Conservation (phyloP, 352 stramenopile species). For the Aphanomyces astaci region DNA sequence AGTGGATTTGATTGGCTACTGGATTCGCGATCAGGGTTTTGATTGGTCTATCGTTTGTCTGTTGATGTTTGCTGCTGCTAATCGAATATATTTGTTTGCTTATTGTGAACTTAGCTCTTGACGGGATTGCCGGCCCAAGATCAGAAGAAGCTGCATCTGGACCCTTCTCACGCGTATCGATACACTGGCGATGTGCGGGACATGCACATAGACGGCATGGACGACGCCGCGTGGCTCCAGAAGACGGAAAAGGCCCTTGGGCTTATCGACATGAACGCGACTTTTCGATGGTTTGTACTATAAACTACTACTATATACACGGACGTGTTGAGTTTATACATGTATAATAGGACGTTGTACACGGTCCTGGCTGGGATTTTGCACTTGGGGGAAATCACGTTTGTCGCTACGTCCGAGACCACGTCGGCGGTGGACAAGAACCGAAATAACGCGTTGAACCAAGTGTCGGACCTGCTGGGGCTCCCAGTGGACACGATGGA, state of each 20-base stretch:
- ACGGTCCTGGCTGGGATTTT: constrained; percentile 87
- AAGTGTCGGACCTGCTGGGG: constrained; percentile 86
- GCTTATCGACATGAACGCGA: constrained; percentile 55
- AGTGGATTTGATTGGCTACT: no score
- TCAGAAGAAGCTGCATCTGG: constrained; percentile 52
- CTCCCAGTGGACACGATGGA: constrained; percentile 82
- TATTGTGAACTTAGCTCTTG: constrained; percentile 45
- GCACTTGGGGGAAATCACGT: constrained; percentile 94
- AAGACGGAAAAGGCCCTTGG: constrained; percentile 71
- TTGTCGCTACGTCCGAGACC: constrained; percentile 63
- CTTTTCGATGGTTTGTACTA: constrained; percentile 25
- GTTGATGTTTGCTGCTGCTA: no score
- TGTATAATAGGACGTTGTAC: constrained; percentile 37
- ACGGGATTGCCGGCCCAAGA: constrained; percentile 47
- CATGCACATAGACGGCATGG: constrained; percentile 80
- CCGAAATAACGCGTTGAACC: constrained; percentile 38
- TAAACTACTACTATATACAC: no score
- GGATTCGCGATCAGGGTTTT: no score
- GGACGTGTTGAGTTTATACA: no score
- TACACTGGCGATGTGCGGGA: constrained; percentile 62
- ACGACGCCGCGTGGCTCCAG: constrained; percentile 78
- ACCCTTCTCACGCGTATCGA: constrained; percentile 54
- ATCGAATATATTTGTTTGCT: no score
- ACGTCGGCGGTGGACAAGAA: constrained; percentile 65
- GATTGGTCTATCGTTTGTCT: no score